These are phyloP conservation scores for Xylariaceae sp. DNA, from an alignment of 2,329 filamentous ascomycete species.

Conservation along the genomic window DNA sequence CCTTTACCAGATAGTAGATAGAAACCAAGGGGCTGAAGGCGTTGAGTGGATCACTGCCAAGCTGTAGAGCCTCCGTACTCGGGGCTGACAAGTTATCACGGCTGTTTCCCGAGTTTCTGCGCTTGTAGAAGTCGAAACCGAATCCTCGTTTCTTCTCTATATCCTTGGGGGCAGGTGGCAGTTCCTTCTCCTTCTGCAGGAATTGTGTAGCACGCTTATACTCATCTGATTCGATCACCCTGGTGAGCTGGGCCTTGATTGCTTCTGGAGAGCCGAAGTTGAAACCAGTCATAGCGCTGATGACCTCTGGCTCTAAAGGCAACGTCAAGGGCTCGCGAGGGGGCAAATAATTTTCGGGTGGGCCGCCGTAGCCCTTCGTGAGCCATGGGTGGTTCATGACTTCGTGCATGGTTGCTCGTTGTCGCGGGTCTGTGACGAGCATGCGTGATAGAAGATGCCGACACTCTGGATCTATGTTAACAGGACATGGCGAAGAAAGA, in stretches of 20 bases:
- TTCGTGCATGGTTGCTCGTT: slow-evolving; percentile 83
- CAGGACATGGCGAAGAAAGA: slow-evolving; percentile 7
- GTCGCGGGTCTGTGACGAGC: slow-evolving; percentile 90
- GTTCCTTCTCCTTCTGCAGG: slow-evolving; percentile 67
- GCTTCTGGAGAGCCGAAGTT: slow-evolving; percentile 89
- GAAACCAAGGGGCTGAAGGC: slow-evolving; percentile 91
- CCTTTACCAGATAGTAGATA: slow-evolving; percentile 93
- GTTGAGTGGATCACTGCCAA: slow-evolving; percentile 86
- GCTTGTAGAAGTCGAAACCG: slow-evolving; percentile 94
- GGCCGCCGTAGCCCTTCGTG: slow-evolving; percentile 82
- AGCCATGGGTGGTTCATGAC: slow-evolving; percentile 97
- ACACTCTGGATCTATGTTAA: slow-evolving; percentile 70
- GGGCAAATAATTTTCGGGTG: slow-evolving; percentile 89
- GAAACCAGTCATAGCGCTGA: slow-evolving; percentile 96
- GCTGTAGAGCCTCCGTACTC: slow-evolving; percentile 82
- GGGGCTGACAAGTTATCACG: slow-evolving; percentile 81
- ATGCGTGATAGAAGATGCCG: slow-evolving; percentile 90
- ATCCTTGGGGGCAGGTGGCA: slow-evolving; percentile 59
- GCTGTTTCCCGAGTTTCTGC: slow-evolving; percentile 85
- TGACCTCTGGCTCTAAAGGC: slow-evolving; percentile 79
- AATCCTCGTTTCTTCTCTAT: slow-evolving; percentile 87
- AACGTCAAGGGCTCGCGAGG: slow-evolving; percentile 80
- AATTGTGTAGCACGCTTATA: slow-evolving; percentile 84
- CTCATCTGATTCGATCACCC: slow-evolving; percentile 89
- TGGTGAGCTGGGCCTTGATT: slow-evolving; percentile 79